A percentile compares a stretch with the other conserved stretches of the same genome.
These are phyloP conservation scores for Podospora appendiculata DNA, from an alignment of 495 filamentous ascomycete species.

Conservation along the genomic window DNA sequence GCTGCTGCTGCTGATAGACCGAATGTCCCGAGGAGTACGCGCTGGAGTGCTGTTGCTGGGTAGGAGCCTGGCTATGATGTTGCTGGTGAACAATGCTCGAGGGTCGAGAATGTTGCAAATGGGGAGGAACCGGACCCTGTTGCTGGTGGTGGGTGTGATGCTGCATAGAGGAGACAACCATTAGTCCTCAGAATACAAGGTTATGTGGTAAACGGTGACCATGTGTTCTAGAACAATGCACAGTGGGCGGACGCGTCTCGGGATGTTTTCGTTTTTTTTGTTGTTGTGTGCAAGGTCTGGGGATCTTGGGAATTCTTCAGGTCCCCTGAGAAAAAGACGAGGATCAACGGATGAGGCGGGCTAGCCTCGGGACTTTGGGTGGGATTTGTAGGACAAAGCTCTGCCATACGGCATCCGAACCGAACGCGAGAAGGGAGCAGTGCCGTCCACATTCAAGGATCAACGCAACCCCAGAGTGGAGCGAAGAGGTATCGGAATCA, in stretches of 20 bases:
- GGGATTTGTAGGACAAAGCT: conserved; percentile 36
- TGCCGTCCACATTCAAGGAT: conserved; percentile 20
- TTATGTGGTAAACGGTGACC: conserved; percentile 26
- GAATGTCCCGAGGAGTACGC: conserved; percentile 53
- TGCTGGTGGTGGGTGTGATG: conserved; percentile 54
- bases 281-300: conserved; percentile 27
- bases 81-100: conserved; percentile 59
- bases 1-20: conserved; percentile 38
- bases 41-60: conserved; percentile 42
- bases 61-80: conserved; percentile 46
- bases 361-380: conserved; percentile 33
- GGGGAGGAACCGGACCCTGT: conserved; percentile 47
- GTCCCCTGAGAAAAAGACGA: conserved; percentile 32
- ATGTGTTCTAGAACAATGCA: conserved; percentile 18
- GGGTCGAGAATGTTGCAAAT: conserved; percentile 56
- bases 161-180: conserved; percentile 48
- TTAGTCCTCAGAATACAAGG: conserved; percentile 33
- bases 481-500: conserved; percentile 36
- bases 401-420: conserved; percentile 23
- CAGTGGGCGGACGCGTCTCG: conserved; percentile 33
- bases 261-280: conserved; percentile 36
- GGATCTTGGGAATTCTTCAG: conserved; percentile 18
- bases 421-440: conserved; percentile 13
- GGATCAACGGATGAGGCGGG: conserved; percentile 38
- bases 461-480: conserved; percentile 23